phyloP scores from a whole-genome alignment of 371 early-diverging fungal genomes.

The Mucor plumbeus region DNA sequence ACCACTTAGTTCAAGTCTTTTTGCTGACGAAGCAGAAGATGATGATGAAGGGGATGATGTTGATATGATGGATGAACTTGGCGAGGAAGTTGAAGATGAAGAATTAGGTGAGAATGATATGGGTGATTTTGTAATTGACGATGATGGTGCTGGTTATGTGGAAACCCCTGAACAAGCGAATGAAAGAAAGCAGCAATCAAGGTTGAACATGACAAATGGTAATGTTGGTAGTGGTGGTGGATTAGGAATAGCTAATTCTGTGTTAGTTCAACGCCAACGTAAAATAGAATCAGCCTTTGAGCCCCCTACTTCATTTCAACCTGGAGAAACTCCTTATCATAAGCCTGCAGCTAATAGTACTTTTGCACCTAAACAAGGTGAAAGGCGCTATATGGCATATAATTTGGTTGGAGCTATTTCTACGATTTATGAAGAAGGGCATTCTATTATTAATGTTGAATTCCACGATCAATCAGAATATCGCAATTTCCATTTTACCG shows the following conservation, averaged over 20 bases:
- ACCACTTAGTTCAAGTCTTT: background rate
- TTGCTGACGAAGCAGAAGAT: slow-evolving; percentile 1
- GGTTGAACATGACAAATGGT: background rate
- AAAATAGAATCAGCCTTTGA: slow-evolving; percentile 26
- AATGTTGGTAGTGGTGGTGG: background rate
- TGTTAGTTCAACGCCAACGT: slow-evolving; percentile 6
- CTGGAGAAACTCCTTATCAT: slow-evolving; percentile 57
- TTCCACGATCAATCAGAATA: slow-evolving; percentile 83
- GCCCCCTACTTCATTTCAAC: slow-evolving; percentile 56
- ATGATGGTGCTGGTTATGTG: slow-evolving; percentile 57
- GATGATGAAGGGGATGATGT: slow-evolving; percentile 10
- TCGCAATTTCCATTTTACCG: slow-evolving; percentile 83
- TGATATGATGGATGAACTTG: slow-evolving; percentile 13
- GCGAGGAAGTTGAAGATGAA: slow-evolving; percentile 5
- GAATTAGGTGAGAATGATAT: background rate
- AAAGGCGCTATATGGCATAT: slow-evolving; percentile 80
- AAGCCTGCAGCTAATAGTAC: slow-evolving; percentile 17
- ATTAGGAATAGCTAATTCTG: background rate
- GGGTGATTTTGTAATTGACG: slow-evolving; percentile 35
- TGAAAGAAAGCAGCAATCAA: background rate
- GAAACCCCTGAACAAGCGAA: slow-evolving; percentile 20
- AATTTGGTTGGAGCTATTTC: slow-evolving; percentile 83
- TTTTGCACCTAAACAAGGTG: slow-evolving; percentile 51
- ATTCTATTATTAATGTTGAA: slow-evolving; percentile 81
- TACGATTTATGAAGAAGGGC: slow-evolving; percentile 69